Evolutionary conservation across 805 yeast species (phyloP).

Genomic region (Yarrowia sp.): DNA sequence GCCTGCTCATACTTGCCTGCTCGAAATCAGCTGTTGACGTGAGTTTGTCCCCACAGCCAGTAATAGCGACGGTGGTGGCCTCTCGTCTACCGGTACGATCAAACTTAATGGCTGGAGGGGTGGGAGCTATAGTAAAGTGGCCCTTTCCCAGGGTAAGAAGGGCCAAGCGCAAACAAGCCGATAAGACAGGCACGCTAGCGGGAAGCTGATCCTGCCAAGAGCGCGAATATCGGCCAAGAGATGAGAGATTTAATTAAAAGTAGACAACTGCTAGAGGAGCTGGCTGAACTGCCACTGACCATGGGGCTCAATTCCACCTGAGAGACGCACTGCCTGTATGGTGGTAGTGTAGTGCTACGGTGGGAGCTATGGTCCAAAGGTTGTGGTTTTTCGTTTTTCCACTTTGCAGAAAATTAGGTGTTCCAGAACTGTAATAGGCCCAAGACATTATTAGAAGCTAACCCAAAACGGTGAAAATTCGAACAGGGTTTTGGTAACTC

Average conservation of each 20-base stretch:
- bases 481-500: constrained; percentile 13
- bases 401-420: constrained; percentile 1
- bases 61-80: not conserved
- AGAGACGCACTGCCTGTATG: constrained; percentile 1
- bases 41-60: constrained; percentile 25
- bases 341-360: not conserved
- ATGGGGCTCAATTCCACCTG: not conserved
- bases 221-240: constrained; percentile 5
- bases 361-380: not conserved
- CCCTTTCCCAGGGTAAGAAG: constrained; percentile 14
- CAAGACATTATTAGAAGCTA: constrained; percentile 26
- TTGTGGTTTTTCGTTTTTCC: not conserved
- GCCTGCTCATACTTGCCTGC: too few relatives aligned
- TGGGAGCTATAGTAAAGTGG: constrained; percentile 11
- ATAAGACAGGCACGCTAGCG: constrained; percentile 20
- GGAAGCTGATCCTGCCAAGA: constrained; percentile 4
- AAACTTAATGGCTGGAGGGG: constrained; percentile 8
- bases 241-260: not conserved
- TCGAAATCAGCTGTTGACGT: not conserved
- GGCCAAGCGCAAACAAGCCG: constrained; percentile 22
- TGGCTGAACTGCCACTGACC: not conserved
- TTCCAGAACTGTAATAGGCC: constrained; percentile 16
- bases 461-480: constrained; percentile 30
- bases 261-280: too few relatives aligned
- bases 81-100: constrained; percentile 12